Evolutionary conservation across 805 yeast genomes (phyloP).

Genomic region (Saccharomycopsis schoenii): DNA sequence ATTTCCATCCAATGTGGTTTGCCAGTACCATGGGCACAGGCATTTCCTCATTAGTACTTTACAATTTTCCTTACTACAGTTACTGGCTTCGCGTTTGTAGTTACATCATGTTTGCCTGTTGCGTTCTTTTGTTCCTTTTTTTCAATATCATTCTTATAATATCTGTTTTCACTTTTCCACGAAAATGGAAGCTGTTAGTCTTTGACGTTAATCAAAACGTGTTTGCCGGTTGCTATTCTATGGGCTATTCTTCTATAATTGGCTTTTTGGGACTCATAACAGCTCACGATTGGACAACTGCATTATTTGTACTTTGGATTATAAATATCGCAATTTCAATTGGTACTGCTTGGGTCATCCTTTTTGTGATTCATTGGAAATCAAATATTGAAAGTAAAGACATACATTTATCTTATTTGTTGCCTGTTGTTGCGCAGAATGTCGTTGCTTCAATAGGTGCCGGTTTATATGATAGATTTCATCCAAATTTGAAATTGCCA

Average conservation of each 20-base stretch:
- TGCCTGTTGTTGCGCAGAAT: slow-evolving; percentile 74
- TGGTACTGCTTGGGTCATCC: slow-evolving; percentile 49
- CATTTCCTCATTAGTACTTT: slow-evolving; percentile 51
- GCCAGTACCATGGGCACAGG: slow-evolving; percentile 84
- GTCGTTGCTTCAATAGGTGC: slow-evolving; percentile 71
- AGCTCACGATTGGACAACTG: slow-evolving; percentile 33
- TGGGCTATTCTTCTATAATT: slow-evolving; percentile 67
- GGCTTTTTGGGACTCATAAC: slow-evolving; percentile 35
- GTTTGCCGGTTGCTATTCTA: slow-evolving; percentile 69
- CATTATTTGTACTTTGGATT: slow-evolving; percentile 67
- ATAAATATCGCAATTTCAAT: slow-evolving; percentile 46
- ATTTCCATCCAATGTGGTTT: slow-evolving; percentile 35
- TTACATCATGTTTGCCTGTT: slow-evolving; percentile 51
- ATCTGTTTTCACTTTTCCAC: slow-evolving; percentile 30
- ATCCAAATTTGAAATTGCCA: slow-evolving; percentile 36
- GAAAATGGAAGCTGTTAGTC: slow-evolving; percentile 24
- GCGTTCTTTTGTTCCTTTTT: slow-evolving; percentile 37
- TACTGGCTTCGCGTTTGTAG: slow-evolving; percentile 51
- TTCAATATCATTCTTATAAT: slow-evolving; percentile 34
- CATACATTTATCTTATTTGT: slow-evolving; percentile 47
- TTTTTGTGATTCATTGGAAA: slow-evolving; percentile 37
- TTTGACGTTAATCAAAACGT: slow-evolving; percentile 39
- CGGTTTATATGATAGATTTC: slow-evolving; percentile 36
- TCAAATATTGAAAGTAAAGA: slow-evolving; percentile 27
- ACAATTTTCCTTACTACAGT: slow-evolving; percentile 55